phyloP scores from a whole-genome alignment of 352 stramenopile species.

The Pythium volutum region DNA sequence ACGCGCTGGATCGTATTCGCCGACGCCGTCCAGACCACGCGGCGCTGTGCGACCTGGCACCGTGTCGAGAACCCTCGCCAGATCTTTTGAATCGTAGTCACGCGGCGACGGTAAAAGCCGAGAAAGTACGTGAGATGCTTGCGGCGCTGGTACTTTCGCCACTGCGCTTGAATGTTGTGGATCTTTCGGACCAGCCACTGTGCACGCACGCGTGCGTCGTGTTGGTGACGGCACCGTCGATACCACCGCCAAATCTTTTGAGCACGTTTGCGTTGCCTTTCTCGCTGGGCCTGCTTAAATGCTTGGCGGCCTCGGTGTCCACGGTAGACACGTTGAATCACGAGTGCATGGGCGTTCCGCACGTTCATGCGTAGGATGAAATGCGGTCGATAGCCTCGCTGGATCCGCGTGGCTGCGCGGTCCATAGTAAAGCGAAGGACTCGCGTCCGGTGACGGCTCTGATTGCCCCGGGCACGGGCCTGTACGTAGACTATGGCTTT shows the following conservation, averaged over 20 bases:
- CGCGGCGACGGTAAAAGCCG: conserved; percentile 31
- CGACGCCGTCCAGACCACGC: conserved; percentile 31
- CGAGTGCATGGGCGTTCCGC: conserved; percentile 26
- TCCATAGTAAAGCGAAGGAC: conserved; percentile 26
- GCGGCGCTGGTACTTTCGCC: conserved; percentile 39
- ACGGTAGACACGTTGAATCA: conserved; percentile 56
- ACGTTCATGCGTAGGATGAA: conserved; percentile 28
- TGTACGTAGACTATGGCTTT: conserved; percentile 41
- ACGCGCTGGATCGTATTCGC: conserved; percentile 41
- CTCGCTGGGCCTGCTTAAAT: conserved; percentile 23
- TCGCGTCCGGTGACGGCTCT: conserved; percentile 29
- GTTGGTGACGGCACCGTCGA: conserved; percentile 36
- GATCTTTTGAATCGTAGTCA: conserved; percentile 41
- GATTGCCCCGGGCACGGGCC: conserved; percentile 41
- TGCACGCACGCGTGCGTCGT: conserved; percentile 31
- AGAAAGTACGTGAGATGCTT: conserved; percentile 37
- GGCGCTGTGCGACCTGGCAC: conserved; percentile 24
- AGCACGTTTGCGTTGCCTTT: conserved; percentile 15
- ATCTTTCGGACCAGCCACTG: conserved; percentile 53
- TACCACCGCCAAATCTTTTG: conserved; percentile 51
- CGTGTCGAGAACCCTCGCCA: conserved; percentile 47
- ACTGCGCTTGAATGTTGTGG: conserved; percentile 54
- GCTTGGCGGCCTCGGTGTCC: conserved; percentile 29
- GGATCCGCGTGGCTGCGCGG: conserved; percentile 38
- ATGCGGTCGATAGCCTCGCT: conserved; percentile 39